Percentiles rank a stretch among this genome's conserved stretches.
These are phyloP conservation scores for Akanthomyces dipterigenus DNA, from an alignment of 2,329 filamentous ascomycete genomes.

Conservation along the genomic window DNA sequence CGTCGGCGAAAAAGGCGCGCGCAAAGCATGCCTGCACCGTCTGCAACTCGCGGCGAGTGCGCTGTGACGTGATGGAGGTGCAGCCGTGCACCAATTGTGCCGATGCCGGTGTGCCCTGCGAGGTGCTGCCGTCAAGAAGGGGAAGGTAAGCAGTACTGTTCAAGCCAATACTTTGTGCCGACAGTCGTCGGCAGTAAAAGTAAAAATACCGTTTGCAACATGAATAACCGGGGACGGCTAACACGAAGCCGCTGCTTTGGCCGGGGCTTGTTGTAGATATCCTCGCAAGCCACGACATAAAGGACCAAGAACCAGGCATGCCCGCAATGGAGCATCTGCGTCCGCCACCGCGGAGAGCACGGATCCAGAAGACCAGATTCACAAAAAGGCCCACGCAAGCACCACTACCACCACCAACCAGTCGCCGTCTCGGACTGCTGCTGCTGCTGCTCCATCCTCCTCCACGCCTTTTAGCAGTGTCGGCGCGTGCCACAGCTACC, in stretches of 20 bases:
- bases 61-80: conserved; percentile 29
- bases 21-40: conserved; percentile 29
- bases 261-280: not conserved
- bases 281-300: conserved; percentile 11
- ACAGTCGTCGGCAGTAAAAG: too few species aligned
- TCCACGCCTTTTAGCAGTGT: not conserved
- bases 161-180: too few species aligned
- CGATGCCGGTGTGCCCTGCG: conserved; percentile 21
- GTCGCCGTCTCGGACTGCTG: not conserved
- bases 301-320: conserved; percentile 2
- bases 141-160: conserved; percentile 21
- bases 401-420: not conserved
- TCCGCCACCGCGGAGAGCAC: conserved; percentile 3
- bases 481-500: conserved; percentile 3
- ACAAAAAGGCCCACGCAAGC: not conserved
- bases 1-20: conserved; percentile 26
- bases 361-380: conserved; percentile 9
- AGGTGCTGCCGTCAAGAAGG: conserved; percentile 27
- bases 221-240: not conserved
- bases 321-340: not conserved
- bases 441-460: not conserved
- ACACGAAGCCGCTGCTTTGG: not conserved
- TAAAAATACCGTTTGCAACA: too few species aligned
- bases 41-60: conserved; percentile 28
- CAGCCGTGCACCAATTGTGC: conserved; percentile 28